Evolutionary conservation across 495 filamentous ascomycete genomes (phyloP), one percentile per base, ranked within the genome.

Genomic region (Penicillium crystallinum): DNA sequence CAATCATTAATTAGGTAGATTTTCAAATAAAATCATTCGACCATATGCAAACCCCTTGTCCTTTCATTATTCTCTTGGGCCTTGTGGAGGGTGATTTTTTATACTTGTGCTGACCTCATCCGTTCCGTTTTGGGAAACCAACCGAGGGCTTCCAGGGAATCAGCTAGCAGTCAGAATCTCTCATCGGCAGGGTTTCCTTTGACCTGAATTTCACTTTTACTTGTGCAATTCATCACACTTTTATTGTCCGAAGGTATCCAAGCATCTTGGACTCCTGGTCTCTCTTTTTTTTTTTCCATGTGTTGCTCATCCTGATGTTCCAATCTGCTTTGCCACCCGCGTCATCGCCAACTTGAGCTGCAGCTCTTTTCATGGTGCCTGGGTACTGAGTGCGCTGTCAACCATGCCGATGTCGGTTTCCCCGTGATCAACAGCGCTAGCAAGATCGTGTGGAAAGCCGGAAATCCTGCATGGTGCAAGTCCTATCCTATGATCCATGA

Each of bases 311-410:
- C 53, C 43, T 56, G 31, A 56, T 56, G 55, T 58, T 61, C 52
- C 52, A 54, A 54, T 14, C 43, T 50, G 38, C 30, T 33, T 64
- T 54, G 63, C 63, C 63, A 63, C 57, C 49, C 55, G 56, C 61
- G 61, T 66, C 61, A 61, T 64, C 41, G 47, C 11, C 30, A 47
- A 43, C 34, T 52, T 55, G 18, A 47, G 55, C 42, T 54, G 38
- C 36, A 58, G 46, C 52, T 41, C 27, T 43, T 36, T 37, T 38
- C 48, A 46, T 46, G 50, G 59, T 52, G 25, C 38, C 29, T 46
- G 19, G 35, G 30, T 43, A 46, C 47, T 54, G 52, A 49, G 46
- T 48, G n/a, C 21, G 29, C 29, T 44, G 35, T 42, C 31, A 35
- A 53, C 42, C 25, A 59, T 55, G 55, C 51, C 30, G 30, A 49